These are phyloP conservation scores for Sophora flavescens DNA, from an alignment of 306 rosid genomes.

Conservation along the genomic window DNA sequence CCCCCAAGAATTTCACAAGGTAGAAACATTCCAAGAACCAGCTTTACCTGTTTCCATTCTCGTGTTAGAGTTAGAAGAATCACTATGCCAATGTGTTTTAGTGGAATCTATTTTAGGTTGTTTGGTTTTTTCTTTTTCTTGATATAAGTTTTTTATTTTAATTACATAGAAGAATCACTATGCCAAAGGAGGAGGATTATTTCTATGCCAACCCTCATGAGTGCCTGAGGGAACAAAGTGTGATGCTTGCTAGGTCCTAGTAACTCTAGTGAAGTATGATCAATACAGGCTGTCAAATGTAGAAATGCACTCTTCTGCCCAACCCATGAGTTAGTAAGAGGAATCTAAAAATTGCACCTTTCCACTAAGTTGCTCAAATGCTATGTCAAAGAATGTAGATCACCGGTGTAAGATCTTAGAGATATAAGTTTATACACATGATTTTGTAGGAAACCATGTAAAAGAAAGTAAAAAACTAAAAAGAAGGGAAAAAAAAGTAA, in stretches of 20 bases:
- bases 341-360: slow-evolving; percentile 21
- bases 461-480: slow-evolving; percentile 3
- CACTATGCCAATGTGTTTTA: no score
- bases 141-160: no score
- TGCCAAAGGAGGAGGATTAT: slow-evolving; percentile 96
- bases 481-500: not conserved
- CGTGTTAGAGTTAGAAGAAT: no score
- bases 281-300: slow-evolving; percentile 42
- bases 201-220: slow-evolving; percentile 96
- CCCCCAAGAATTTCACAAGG: not conserved
- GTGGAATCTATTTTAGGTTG: no score
- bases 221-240: slow-evolving; percentile 72
- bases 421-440: slow-evolving; percentile 54
- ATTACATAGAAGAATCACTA: no score
- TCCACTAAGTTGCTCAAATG: slow-evolving; percentile 44
- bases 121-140: no score
- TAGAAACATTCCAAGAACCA: slow-evolving; percentile 4
- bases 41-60: no score
- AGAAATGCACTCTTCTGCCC: slow-evolving; percentile 39
- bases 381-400: slow-evolving; percentile 43
- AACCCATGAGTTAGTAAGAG: slow-evolving; percentile 11
- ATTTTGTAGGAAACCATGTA: slow-evolving; percentile 63
- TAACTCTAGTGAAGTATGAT: slow-evolving; percentile 51
- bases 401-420: slow-evolving; percentile 38
- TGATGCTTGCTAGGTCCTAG: slow-evolving; percentile 56